phyloP scores from a whole-genome alignment of 2,329 filamentous ascomycete species.

The Nemania sp. region DNA sequence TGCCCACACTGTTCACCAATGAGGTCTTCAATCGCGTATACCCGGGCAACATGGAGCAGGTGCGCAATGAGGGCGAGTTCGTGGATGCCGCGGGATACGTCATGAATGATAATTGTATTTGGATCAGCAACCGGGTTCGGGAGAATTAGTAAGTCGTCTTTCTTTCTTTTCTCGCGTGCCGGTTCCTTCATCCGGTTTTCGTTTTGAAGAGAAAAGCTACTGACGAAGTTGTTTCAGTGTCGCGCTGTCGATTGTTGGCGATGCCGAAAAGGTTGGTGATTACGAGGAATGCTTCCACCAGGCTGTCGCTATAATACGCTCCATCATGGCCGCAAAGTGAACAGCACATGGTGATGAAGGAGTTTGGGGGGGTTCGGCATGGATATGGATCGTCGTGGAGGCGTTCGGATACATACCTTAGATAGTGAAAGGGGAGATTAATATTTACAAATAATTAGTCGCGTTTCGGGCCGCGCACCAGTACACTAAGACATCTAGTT shows the following conservation, averaged over 20 bases:
- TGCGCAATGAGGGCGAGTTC: slow-evolving; percentile 17
- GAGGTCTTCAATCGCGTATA: slow-evolving; percentile 16
- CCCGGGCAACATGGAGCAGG: slow-evolving; percentile 14
- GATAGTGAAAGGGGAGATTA: too few species aligned
- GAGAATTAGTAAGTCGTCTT: slow-evolving; percentile 12
- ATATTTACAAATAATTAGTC: too few species aligned
- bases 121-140: slow-evolving; percentile 14
- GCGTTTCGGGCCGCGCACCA: too few species aligned
- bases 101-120: slow-evolving; percentile 16
- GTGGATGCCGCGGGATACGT: slow-evolving; percentile 16
- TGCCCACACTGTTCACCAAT: slow-evolving; percentile 13
- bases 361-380: neutral
- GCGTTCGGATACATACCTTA: too few species aligned
- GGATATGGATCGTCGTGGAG: neutral
- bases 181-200: neutral
- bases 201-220: neutral
- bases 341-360: neutral
- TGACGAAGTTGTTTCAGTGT: slow-evolving; percentile 3
- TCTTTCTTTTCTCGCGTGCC: neutral
- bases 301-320: slow-evolving; percentile 4
- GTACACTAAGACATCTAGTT: too few species aligned
- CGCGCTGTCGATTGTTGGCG: slow-evolving; percentile 14
- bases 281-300: slow-evolving; percentile 13
- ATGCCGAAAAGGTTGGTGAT: slow-evolving; percentile 7
- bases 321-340: slow-evolving; percentile 5